A percentile compares a stretch with the other conserved stretches of the same genome.
Evolutionary conservation across 2,329 filamentous ascomycete genomes (phyloP).

Genomic region (Fusarium cyanostomum): DNA sequence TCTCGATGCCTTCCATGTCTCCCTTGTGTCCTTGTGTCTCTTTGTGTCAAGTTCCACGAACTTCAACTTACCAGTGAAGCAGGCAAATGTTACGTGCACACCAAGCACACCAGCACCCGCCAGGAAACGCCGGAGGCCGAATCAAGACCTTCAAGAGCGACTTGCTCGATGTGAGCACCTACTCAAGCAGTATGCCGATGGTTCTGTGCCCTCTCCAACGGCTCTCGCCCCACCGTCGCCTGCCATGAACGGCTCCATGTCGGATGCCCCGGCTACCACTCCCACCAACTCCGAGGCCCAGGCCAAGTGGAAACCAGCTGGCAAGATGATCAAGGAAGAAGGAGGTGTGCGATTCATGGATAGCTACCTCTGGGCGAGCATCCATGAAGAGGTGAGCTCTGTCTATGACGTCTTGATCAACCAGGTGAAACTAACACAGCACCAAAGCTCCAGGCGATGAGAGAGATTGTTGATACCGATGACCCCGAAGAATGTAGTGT

Average conservation of each 20-base stretch:
- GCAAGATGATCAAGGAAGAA: slow-evolving; percentile 66
- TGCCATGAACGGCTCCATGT: slow-evolving; percentile 32
- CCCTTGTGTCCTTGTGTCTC: neutral
- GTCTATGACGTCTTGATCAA: neutral
- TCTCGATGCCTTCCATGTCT: neutral
- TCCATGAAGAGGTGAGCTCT: slow-evolving; percentile 64
- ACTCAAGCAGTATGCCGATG: slow-evolving; percentile 64
- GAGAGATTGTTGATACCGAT: slow-evolving; percentile 63
- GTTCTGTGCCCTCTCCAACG: slow-evolving; percentile 42
- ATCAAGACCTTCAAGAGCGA: slow-evolving; percentile 69
- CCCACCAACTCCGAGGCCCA: slow-evolving; percentile 45
- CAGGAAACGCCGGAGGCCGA: slow-evolving; percentile 66
- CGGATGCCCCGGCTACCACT: slow-evolving; percentile 42
- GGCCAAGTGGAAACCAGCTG: slow-evolving; percentile 55
- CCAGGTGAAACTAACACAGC: slow-evolving; percentile 3
- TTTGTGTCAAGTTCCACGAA: slow-evolving; percentile 6
- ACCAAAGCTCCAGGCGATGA: slow-evolving; percentile 65
- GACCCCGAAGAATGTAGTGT: slow-evolving; percentile 59
- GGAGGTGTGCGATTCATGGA: slow-evolving; percentile 67
- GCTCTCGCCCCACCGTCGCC: slow-evolving; percentile 30
- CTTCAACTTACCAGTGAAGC: slow-evolving; percentile 23
- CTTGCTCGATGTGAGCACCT: slow-evolving; percentile 67
- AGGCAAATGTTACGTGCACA: slow-evolving; percentile 69
- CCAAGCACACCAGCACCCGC: slow-evolving; percentile 69
- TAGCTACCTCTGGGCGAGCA: slow-evolving; percentile 62